phyloP scores from a whole-genome alignment of 176 grass and related monocot species.

The Musa itinerans region DNA sequence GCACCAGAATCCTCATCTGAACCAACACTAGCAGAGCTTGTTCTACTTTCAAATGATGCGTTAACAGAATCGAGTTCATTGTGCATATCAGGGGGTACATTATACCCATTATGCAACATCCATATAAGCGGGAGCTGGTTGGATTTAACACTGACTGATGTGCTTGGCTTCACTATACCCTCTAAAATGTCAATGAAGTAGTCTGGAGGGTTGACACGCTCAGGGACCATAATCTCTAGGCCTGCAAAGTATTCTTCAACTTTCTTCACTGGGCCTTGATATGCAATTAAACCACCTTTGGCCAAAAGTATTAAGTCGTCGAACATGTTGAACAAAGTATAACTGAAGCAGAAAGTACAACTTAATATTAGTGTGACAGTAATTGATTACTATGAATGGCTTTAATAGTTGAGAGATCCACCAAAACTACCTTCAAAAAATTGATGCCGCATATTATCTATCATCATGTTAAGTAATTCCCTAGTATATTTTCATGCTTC shows the following conservation, averaged over 20 bases:
- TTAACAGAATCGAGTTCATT: constrained; percentile 48
- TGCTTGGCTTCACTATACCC: constrained; percentile 48
- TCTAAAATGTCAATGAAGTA: constrained; percentile 77
- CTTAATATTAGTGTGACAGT: background rate
- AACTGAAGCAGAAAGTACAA: constrained; percentile 24
- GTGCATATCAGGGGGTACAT: constrained; percentile 61
- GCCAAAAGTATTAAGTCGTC: constrained; percentile 77
- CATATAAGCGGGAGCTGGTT: constrained; percentile 55
- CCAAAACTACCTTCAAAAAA: too few relatives aligned
- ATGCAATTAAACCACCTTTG: constrained; percentile 62
- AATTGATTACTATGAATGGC: background rate
- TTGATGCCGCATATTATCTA: too few relatives aligned
- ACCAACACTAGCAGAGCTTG: constrained; percentile 15
- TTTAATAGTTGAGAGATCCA: background rate
- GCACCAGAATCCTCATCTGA: constrained; percentile 38
- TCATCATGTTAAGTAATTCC: too few relatives aligned
- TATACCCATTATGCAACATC: constrained; percentile 57
- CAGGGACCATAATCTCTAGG: constrained; percentile 55
- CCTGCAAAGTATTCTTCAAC: constrained; percentile 61
- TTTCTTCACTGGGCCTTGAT: constrained; percentile 53
- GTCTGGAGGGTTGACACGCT: constrained; percentile 66
- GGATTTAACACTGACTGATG: constrained; percentile 24
- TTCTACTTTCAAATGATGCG: constrained; percentile 9
- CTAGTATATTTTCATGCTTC: too few relatives aligned
- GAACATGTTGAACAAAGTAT: constrained; percentile 80